Base-by-base conservation (phyloP, 2,329 filamentous ascomycete genomes). In the Ophiostoma angusticollis region DNA sequence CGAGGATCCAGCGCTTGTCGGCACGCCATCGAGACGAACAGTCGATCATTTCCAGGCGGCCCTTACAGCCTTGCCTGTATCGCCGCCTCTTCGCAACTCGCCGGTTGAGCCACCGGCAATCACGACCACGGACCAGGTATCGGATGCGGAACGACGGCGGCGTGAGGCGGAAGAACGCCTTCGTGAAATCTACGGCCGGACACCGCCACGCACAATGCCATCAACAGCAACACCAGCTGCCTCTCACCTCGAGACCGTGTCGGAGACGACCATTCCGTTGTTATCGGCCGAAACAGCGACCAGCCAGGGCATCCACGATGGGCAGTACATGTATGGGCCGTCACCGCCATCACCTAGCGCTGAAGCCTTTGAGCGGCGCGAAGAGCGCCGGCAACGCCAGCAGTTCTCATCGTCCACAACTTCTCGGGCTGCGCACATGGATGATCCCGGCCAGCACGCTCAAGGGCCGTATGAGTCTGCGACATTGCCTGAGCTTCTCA, bases 151-250 rank as follows among this genome's bases (percentile, higher is more conserved):
- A 11, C 61, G 58, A 9, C 58, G 59, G 4, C 58, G 58, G 2
- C 53, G 53, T 9, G 56, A 56, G 3, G 68, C 74, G 2, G 67
- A 71, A 44, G 67, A 68, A 36, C 62, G 69, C 2, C 54, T 70
- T 23, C 61, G 68, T 5, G 71, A 76, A 44, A 69, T 70, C 16
- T 74, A 75, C 44, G 67, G 67, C 4, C 51, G 61, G n/a, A 52
- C 52, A 14, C 43, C 45, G 22, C 40, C 42, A 2, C 14, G 29
- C 9, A 16, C 31, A 46, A 47, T 13, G 1, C 18, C 30, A 36
- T 19, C 30, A 14, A 25, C 21, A 2, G 28, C 28, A 4, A 24
- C 13, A 21, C 23, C 35, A 24, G 5, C 19, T 25, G 19, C n/a
- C n/a, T n/a, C n/a, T n/a, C n/a, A n/a, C n/a, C n/a, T n/a, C n/a